Base-by-base conservation (phyloP, 2,329 filamentous ascomycete genomes). In the Alternaria burnsii region DNA sequence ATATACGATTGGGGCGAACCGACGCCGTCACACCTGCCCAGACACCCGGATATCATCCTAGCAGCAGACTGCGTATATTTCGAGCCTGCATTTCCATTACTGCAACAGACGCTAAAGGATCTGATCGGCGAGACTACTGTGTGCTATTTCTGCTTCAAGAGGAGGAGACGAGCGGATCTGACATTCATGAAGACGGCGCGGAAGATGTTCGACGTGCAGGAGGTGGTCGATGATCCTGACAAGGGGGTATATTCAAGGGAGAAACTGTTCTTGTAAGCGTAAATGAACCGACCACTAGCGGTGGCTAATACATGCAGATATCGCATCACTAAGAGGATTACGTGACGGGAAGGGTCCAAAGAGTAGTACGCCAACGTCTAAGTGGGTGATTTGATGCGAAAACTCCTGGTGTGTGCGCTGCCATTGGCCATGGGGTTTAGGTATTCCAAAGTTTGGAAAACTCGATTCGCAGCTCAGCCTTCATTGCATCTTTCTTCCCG, bases 131-230 rank as follows among this genome's bases (percentile, higher is more conserved):
- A 84, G 4, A 76, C 83, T 10, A 87, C 87, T 0, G 78, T 93
- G 43, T 93, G 90, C 77, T 90, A 90, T 22, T 98, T 99, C 80
- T 97, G 94, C 82, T 97, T 96, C 84, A 98, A 97, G 84, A 94
- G 93, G 81, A 86, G 95, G 68, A 88, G 95, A 74, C 86, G 92
- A 61, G 95, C 84, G 6, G 84, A 86, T 67, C 69, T 85, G 73
- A 79, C 81, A 28, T 86, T 86, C 60, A 80, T 86, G 71, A 86
- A 84, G 72, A 76, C 77, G 8, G 78, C 80, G 16, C 81, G 76
- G 67, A 85, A 85, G 71, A 75, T 78, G 68, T 83, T 86, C 59
- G 64, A 78, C 50, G 82, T 86, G 16, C 69, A 77, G 58, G 79
- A 81, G 53, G 78, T 85, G 8, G 70, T 75, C 22, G 83, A 86